Evolutionary conservation across 2,329 filamentous ascomycete species (phyloP).

Genomic region (Stemphylium vesicarium): DNA sequence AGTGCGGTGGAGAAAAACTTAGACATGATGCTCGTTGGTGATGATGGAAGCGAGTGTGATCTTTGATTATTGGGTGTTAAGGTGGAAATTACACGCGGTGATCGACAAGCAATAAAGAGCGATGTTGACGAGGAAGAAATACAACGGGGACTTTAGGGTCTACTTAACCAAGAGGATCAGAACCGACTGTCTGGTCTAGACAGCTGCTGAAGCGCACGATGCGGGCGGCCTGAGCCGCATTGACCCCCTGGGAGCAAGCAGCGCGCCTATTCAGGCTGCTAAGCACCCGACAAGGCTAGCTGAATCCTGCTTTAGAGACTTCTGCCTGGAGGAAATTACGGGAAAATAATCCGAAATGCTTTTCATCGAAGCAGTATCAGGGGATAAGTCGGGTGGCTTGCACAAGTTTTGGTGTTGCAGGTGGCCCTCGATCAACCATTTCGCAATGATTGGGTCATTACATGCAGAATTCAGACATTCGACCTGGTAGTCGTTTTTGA

Average conservation of each 20-base stretch:
- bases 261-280: conserved; percentile 2
- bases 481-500: background rate
- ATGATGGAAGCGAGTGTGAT: background rate
- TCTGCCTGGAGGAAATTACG: conserved; percentile 8
- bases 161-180: conserved; percentile 9
- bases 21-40: conserved; percentile 26
- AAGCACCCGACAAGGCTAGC: conserved; percentile 5
- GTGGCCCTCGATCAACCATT: background rate
- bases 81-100: background rate
- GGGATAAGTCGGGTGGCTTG: background rate
- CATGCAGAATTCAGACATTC: background rate
- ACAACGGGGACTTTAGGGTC: conserved; percentile 1
- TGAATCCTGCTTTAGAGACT: background rate
- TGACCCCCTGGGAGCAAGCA: background rate
- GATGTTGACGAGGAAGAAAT: conserved; percentile 1
- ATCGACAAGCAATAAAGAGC: conserved; percentile 7
- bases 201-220: conserved; percentile 5
- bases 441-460: background rate
- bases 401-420: background rate
- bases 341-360: conserved; percentile 1
- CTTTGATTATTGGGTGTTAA: background rate
- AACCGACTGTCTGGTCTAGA: conserved; percentile 4
- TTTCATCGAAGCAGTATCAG: background rate
- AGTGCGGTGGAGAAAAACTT: conserved; percentile 26
- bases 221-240: conserved; percentile 11